Conservation (phyloP, 352 stramenopile genomes). For the Phytophthora kernoviae region DNA sequence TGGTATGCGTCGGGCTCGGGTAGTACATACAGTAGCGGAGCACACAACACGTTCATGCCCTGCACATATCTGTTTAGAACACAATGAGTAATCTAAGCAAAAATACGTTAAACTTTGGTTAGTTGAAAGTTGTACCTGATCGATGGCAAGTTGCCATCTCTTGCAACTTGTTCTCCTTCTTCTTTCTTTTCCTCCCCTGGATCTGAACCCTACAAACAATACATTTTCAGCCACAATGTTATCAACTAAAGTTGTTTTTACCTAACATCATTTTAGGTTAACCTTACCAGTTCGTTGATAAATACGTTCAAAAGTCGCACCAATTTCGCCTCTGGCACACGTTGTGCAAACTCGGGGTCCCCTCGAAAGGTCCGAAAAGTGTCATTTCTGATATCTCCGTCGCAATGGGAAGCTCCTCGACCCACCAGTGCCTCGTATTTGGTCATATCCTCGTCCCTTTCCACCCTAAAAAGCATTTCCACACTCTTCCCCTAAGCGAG, state of each 20-base stretch:
- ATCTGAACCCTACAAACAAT: conserved; percentile 26
- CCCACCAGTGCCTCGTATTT: conserved; percentile 76
- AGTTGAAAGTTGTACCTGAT: conserved; percentile 36
- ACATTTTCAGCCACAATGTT: too few relatives aligned
- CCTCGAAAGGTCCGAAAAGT: conserved; percentile 92
- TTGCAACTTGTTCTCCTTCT: conserved; percentile 15
- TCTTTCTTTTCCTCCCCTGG: conserved; percentile 24
- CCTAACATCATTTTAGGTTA: too few relatives aligned
- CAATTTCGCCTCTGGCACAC: conserved; percentile 92
- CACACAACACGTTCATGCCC: conserved; percentile 92
- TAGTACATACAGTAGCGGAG: conserved; percentile 92
- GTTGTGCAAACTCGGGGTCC: conserved; percentile 85
- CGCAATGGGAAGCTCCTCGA: conserved; percentile 78
- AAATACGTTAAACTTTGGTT: neutral
- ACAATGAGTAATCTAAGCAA: neutral
- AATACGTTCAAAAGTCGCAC: conserved; percentile 92
- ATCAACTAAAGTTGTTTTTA: too few relatives aligned
- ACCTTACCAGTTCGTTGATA: conserved; percentile 78
- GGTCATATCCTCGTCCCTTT: conserved; percentile 55
- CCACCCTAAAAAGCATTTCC: conserved; percentile 88
- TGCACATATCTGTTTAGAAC: conserved; percentile 81
- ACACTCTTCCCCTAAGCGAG: conserved; percentile 85
- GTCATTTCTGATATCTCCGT: conserved; percentile 91
- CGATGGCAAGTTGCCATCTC: conserved; percentile 41
- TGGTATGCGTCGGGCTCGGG: conserved; percentile 91